These are phyloP conservation scores for Sarocladium strictum DNA, from an alignment of 2,329 filamentous ascomycete species.

Conservation along the genomic window DNA sequence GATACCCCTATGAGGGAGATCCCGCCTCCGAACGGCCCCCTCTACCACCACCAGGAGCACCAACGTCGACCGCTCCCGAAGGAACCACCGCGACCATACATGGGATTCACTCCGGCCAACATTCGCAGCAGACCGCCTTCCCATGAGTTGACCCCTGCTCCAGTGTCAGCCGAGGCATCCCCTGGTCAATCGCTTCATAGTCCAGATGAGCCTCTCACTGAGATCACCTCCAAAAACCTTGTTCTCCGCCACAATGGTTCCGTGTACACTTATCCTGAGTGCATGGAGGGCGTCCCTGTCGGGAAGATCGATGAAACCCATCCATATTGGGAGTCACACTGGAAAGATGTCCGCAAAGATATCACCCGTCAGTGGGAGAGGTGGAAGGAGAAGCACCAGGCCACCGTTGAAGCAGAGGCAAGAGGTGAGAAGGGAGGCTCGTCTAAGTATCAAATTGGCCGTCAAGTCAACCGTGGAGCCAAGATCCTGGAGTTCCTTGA, in stretches of 20 bases:
- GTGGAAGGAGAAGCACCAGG: constrained; percentile 42
- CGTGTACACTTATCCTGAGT: constrained; percentile 43
- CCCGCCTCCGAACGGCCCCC: not conserved
- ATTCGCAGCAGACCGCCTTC: constrained; percentile 8
- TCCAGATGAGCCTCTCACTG: constrained; percentile 16
- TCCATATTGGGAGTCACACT: constrained; percentile 50
- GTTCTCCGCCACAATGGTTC: constrained; percentile 41
- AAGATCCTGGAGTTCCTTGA: constrained; percentile 47
- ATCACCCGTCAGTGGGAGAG: constrained; percentile 38
- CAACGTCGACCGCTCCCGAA: not conserved
- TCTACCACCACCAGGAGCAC: not conserved
- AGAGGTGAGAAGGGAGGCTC: constrained; percentile 28
- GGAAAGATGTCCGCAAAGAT: constrained; percentile 38
- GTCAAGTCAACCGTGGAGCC: constrained; percentile 50
- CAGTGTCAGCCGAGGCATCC: constrained; percentile 9
- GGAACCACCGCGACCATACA: not conserved
- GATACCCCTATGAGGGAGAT: not conserved
- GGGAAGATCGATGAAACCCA: constrained; percentile 43
- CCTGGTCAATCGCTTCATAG: constrained; percentile 9
- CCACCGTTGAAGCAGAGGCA: constrained; percentile 25
- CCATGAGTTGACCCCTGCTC: not conserved
- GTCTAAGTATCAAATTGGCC: constrained; percentile 46
- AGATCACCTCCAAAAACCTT: constrained; percentile 41
- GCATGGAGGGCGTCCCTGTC: constrained; percentile 47
- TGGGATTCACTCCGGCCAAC: constrained; percentile 12